These are phyloP conservation scores for Stagonosporopsis chrysanthemi DNA, from an alignment of 2,329 filamentous ascomycete species.

Conservation along the genomic window DNA sequence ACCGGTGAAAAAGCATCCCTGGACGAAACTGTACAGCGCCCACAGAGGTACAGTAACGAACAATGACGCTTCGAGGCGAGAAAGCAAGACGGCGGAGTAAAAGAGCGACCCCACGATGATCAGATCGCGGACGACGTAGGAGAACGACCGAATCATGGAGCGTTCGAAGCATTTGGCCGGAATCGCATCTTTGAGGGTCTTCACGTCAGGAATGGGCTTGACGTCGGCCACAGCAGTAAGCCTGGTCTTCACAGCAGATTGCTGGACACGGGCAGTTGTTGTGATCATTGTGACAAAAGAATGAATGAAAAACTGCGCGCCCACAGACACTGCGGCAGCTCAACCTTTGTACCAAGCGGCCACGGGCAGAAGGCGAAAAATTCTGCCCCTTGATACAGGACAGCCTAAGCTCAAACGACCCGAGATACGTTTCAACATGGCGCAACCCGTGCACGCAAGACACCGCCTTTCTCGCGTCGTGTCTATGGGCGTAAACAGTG, in stretches of 20 bases:
- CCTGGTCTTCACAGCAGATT: constrained; percentile 22
- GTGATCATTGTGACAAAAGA: constrained; percentile 22
- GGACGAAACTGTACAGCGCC: constrained; percentile 67
- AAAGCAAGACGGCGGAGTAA: constrained; percentile 24
- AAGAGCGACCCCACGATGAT: constrained; percentile 29
- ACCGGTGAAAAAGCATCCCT: constrained; percentile 72
- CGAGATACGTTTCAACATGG: constrained; percentile 32
- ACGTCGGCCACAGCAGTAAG: constrained; percentile 28
- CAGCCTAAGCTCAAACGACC: constrained; percentile 30
- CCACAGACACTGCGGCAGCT: constrained; percentile 10
- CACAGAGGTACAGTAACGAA: constrained; percentile 49
- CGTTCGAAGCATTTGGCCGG: constrained; percentile 36
- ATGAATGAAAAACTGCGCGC: constrained; percentile 12
- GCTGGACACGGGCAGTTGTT: constrained; percentile 30
- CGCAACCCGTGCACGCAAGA: constrained; percentile 26
- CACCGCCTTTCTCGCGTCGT: constrained; percentile 32
- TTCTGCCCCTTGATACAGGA: constrained; percentile 24
- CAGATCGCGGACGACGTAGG: constrained; percentile 35
- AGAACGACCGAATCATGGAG: constrained; percentile 31
- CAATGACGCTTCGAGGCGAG: constrained; percentile 25
- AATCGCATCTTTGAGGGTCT: constrained; percentile 35
- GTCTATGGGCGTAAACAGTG: constrained; percentile 24
- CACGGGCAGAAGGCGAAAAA: constrained; percentile 22
- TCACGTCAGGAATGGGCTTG: constrained; percentile 32
- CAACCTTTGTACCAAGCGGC: constrained; percentile 24